phyloP scores from a whole-genome alignment of 495 filamentous ascomycete species.

The Penicillium flavigenum region DNA sequence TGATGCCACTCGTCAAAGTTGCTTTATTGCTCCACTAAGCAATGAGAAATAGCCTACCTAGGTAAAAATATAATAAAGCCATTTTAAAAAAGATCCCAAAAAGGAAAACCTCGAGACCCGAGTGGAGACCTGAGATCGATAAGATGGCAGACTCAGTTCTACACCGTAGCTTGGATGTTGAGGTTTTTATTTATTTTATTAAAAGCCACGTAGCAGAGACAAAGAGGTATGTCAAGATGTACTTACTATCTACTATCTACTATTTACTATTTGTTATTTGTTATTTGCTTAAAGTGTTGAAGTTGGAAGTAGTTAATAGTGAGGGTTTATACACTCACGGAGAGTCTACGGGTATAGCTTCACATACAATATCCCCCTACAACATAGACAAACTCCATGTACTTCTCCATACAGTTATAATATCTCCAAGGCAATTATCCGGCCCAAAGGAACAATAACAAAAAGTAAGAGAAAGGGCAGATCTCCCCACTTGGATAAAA shows the following conservation, averaged over 20 bases:
- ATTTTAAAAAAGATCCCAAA: not conserved
- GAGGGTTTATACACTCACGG: no score
- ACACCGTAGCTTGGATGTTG: constrained; percentile 16
- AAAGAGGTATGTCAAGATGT: not conserved
- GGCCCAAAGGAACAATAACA: constrained; percentile 8
- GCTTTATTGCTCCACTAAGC: no score
- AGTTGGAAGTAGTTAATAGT: not conserved
- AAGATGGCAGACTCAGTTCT: constrained; percentile 22
- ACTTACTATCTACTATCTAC: not conserved
- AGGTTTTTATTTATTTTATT: not conserved
- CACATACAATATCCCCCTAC: not conserved
- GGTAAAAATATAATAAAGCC: no score
- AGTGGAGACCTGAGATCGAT: constrained; percentile 6
- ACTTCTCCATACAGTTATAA: no score
- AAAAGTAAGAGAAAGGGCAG: not conserved
- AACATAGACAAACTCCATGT: no score
- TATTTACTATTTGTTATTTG: not conserved
- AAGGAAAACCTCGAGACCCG: not conserved
- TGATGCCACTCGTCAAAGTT: no score
- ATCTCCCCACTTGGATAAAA: constrained; percentile 10
- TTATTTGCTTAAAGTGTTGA: not conserved
- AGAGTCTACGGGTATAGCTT: not conserved
- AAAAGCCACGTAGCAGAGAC: not conserved
- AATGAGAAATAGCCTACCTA: no score
- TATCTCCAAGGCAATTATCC: constrained; percentile 1